Evolutionary conservation across 2,329 filamentous ascomycete species (phyloP).

Genomic region (Trichoderma gracile): DNA sequence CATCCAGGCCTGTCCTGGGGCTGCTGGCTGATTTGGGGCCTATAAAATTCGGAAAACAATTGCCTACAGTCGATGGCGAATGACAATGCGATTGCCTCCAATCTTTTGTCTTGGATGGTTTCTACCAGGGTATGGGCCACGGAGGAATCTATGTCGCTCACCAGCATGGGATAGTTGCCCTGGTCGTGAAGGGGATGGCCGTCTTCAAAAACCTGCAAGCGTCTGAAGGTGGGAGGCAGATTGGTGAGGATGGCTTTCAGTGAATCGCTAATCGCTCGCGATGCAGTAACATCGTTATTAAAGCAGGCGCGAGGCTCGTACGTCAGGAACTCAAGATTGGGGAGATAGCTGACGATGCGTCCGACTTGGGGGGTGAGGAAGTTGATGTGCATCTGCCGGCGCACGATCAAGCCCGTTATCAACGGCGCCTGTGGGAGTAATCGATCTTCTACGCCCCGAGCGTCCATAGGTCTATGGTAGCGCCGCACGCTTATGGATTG

Average conservation of each 20-base stretch:
- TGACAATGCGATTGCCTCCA: neutral
- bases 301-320: neutral
- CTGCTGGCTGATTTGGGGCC: neutral
- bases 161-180: neutral
- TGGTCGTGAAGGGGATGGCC: neutral
- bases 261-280: neutral
- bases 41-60: neutral
- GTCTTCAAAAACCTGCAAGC: neutral
- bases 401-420: neutral
- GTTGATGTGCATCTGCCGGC: constrained; percentile 2
- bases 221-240: neutral
- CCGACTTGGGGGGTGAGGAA: neutral
- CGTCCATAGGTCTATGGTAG: neutral
- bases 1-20: neutral
- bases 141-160: neutral
- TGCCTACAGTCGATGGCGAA: neutral
- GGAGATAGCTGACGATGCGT: neutral
- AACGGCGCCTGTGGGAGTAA: neutral
- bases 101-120: neutral
- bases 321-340: neutral
- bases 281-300: neutral
- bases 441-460: too few relatives aligned
- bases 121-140: neutral
- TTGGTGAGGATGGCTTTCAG: neutral
- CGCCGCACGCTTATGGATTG: neutral